Base-by-base conservation (phyloP, 257 asterid species). In the Solanum clarkiae region DNA sequence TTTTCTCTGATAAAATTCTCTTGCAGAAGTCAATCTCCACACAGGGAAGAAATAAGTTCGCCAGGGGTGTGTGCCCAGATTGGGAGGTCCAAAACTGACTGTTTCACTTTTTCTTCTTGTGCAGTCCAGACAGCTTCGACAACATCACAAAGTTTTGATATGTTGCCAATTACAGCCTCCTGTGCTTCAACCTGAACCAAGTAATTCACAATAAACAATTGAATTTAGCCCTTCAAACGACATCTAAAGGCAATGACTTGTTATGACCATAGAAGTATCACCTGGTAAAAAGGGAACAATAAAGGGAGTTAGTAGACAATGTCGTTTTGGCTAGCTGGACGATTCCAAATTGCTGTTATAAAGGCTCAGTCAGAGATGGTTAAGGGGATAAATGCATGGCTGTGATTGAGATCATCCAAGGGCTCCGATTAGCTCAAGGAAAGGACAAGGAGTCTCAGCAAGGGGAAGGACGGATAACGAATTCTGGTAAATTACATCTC, bases 21-120 rank as follows among this genome's bases (percentile, higher is more conserved):
- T 69, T 69, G 51, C 53, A 17, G 81, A 18, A 54, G 84, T 85
- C 85, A 90, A 44, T 85, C 92, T 63, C 89, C 86, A 84, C 89
- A 87, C 32, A 95, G 86, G 20, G 93, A 94, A 26, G 90, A 84
- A 86, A 95, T 86, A 63, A 95, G 91, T 81, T 89, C 91, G 12
- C 70, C 86, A 1, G 98, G 97, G 3, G 93, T 87, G 1, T 89
- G 88, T 55, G 89, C 92, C 98, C 98, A 95, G 84, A 95, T 86
- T 4, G 95, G 96, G 55, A 95, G 92, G 85, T 91, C 93, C 24
- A 70, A 85, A 59, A 94, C 88, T 77, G 87, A 86, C 81, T 87
- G 90, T 86, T 85, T 91, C 81, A 87, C 22, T 63, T 92, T 91
- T 63, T 92, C 94, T 82, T 93, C 95, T 57, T 91, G 86, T 13